Base-by-base conservation (phyloP, 257 asterid genomes). In the Lavandula angustifolia region DNA sequence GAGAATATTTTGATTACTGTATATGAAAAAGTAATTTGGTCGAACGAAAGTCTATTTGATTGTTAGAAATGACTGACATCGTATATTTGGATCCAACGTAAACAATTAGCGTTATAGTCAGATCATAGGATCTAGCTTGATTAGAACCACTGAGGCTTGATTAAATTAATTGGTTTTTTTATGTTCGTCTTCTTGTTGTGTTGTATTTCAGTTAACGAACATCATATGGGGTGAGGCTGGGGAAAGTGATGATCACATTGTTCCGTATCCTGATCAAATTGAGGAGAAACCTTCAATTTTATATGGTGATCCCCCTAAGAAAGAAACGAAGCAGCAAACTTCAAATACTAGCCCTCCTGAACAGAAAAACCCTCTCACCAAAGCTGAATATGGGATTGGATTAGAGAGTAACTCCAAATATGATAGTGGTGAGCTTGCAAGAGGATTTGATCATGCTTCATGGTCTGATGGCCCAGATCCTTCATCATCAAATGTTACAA, bases 221-320 rank as follows among this genome's bases (percentile, higher is more conserved):
- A 84, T 89, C 69, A 77, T 85, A 84, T 92, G 97, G 97, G 96
- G 78, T 38, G 91, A 82, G 78, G 79, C 79, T 52, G 83, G 82
- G 52, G 87, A 81, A 78, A 78, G 70, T 63, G 95, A 80, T 76
- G 97, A 89, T 74, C 95, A 84, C 68, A 80, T 78, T 75, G 98
- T 89, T 80, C 97, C 97, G 11, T 80, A 75, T 82, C 80, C 88
- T 54, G 88, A 81, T 66, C 79, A 64, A 65, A 68, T 74, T 64
- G 90, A 83, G 60, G 83, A 72, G 64, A 81, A 81, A 34, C 79
- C 70, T 68, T 63, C 71, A 43, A 66, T 67, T 73, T 60, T 79
- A 35, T 79, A 60, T 69, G 80, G 77, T 49, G 81, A 81, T 76
- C 55, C 62, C 42, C 18, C 46, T 60, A 82, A 80, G 82, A 86